phyloP scores from a whole-genome alignment of 1,139 yeast species.

The Nadsonia starkeyi-henricii region DNA sequence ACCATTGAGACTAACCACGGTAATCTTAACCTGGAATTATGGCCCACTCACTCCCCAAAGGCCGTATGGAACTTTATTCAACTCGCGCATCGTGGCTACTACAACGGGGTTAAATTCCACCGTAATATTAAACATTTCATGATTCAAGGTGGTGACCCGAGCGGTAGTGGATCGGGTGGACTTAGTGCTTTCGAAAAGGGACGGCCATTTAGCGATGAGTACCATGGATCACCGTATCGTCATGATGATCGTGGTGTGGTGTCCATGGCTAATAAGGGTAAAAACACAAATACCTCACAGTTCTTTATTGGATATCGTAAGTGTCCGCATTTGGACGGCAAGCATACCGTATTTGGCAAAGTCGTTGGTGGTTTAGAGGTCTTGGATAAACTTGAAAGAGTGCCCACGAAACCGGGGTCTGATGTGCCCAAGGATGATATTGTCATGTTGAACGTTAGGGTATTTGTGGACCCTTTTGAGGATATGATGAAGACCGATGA shows the following conservation, averaged over 20 bases:
- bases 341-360: conserved; percentile 66
- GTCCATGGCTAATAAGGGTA: conserved; percentile 66
- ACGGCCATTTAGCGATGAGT: conserved; percentile 31
- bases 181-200: conserved; percentile 20
- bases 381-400: conserved; percentile 54
- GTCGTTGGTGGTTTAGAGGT: conserved; percentile 68
- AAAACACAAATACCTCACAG: conserved; percentile 53
- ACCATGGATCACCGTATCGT: conserved; percentile 39
- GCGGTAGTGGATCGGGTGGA: conserved; percentile 36
- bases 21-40: conserved; percentile 27
- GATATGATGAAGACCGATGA: conserved; percentile 30
- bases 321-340: conserved; percentile 59
- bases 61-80: conserved; percentile 33
- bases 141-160: conserved; percentile 41
- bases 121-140: conserved; percentile 35
- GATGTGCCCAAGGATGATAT: conserved; percentile 25
- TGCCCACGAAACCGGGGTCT: conserved; percentile 15
- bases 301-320: conserved; percentile 66
- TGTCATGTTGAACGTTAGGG: conserved; percentile 39
- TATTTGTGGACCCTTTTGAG: conserved; percentile 62
- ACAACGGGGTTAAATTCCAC: conserved; percentile 32
- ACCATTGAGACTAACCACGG: conserved; percentile 20
- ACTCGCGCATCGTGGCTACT: conserved; percentile 28
- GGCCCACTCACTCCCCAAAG: conserved; percentile 27
- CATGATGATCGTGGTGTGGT: conserved; percentile 73